Base-by-base conservation (phyloP, 352 stramenopile genomes). In the Elongisporangium prolatum region DNA sequence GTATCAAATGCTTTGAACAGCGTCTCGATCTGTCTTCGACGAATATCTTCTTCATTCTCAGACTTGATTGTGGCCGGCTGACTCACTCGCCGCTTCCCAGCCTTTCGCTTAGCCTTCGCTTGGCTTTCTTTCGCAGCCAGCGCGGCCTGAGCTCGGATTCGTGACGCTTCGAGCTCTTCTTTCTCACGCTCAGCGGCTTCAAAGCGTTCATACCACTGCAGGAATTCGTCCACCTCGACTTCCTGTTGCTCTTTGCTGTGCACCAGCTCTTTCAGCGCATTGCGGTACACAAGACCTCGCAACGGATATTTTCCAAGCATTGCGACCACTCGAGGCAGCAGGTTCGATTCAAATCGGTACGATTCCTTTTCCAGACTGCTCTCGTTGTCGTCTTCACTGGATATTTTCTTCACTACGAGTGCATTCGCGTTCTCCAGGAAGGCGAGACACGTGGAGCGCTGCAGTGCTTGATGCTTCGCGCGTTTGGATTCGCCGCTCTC, bases 1-100 rank as follows among this genome's bases (percentile, higher is more conserved):
- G 57, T 57, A 37, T 91, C 79, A 52, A 86, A 89, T 0, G 76
- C 71, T 21, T 73, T 68, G 49, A 91, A 91, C 6, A 91, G 59
- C 3, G 66, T 64, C 11, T 62, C 63, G 21, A 84, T 67, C 20
- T 75, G 73, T 38, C 69, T 72, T 1, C 67, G 59, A 11, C 55
- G 61, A 3, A 52, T 20, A 4, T 74, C 56, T 13, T 63, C 60
- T 50, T 77, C 57, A 22, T 76, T 52, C 47, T 79, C 68, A 14
- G 59, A 66, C 21, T 75, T 74, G 4, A 65, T 61, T n/a, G 68
- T 48, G 13, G 71, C 71, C 24, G 75, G 75, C 11, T 75, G 63
- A 18, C 63, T 72, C 28, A 70, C 24, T 34, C 65, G 44, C 38
- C 68, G 64, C 47, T 74, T 77, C 3, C 61, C 71, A n/a, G 78